Evolutionary conservation across 805 yeast species (phyloP), one percentile per base, ranked within the genome.

Genomic region (Saccharomycopsis malanga): DNA sequence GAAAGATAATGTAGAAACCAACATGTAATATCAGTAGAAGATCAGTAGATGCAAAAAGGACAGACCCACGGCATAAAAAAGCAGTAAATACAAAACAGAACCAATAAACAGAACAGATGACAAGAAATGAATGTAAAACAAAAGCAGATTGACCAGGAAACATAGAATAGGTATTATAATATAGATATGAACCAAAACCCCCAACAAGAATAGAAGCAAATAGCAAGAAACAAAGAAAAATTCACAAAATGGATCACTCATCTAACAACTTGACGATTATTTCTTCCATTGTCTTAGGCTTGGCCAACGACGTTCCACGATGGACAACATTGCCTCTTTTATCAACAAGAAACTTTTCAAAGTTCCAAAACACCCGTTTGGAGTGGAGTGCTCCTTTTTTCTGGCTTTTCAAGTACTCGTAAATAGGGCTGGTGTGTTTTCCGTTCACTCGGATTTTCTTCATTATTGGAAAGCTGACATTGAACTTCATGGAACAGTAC

Each of bases 361-460:
- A 83, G 66, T 83, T 83, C 93, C 93, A 83, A 61, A 78, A 72
- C 54, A 83, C 76, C 46, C 83, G 83, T 53, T 69, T 76, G 67
- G 85, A 75, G n/a, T 94, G 87, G 15, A 84, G 67, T 18, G 69
- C 50, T 22, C 79, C 77, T 17, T 70, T 57, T 73, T 79, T 74
- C 74, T 77, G 62, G 34, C 64, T 57, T 69, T 87, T 87, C 59
- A 87, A 72, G 68, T 64, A 87, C 57, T 71, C 67, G 68, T 76
- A 87, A 30, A 87, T 84, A 3, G 84, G 81, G 58, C 79, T 82
- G 20, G 81, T 76, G 21, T 77, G 63, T 56, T 70, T 67, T 36
- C 96, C 96, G 62, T 87, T 87, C 56, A 87, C 95, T 36, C 83
- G 83, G 49, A 84, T 64, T 69, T 86, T 87, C 60, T 73, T 70